A percentile compares a stretch with the other conserved stretches of the same genome.
These are phyloP conservation scores for Spongiforma sp. DNA, from an alignment of 1,284 basidiomycete genomes.

Conservation along the genomic window DNA sequence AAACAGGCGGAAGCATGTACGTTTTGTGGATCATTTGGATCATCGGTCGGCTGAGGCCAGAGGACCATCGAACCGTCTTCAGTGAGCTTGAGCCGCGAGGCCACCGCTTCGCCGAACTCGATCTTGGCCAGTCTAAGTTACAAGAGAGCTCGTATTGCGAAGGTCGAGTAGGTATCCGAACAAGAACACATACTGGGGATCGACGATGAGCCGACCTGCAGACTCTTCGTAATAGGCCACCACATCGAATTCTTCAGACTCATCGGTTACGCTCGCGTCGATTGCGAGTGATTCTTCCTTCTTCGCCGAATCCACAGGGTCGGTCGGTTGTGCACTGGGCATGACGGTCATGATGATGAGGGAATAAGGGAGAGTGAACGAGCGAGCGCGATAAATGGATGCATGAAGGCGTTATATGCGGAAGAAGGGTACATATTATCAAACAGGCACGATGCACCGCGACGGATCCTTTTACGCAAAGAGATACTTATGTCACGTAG, in stretches of 20 bases:
- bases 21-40: conserved; percentile 62
- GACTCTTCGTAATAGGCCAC: conserved; percentile 56
- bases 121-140: conserved; percentile 53
- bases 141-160: background rate
- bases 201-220: conserved; percentile 65
- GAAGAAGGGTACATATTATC: no score
- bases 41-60: conserved; percentile 61
- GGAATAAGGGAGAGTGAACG: no score
- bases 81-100: conserved; percentile 53
- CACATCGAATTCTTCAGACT: no score
- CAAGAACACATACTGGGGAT: conserved; percentile 54
- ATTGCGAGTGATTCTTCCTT: background rate
- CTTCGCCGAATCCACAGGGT: background rate
- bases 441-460: no score
- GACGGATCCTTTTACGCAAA: no score
- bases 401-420: no score
- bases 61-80: conserved; percentile 53
- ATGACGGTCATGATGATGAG: no score
- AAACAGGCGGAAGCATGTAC: conserved; percentile 33
- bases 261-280: conserved; percentile 23
- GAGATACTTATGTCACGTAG: no score
- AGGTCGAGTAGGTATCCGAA: background rate
- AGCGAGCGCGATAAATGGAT: no score
- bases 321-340: no score
- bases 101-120: conserved; percentile 54